These are phyloP conservation scores for Ogataea philodendri DNA, from an alignment of 805 yeast genomes.

Conservation along the genomic window DNA sequence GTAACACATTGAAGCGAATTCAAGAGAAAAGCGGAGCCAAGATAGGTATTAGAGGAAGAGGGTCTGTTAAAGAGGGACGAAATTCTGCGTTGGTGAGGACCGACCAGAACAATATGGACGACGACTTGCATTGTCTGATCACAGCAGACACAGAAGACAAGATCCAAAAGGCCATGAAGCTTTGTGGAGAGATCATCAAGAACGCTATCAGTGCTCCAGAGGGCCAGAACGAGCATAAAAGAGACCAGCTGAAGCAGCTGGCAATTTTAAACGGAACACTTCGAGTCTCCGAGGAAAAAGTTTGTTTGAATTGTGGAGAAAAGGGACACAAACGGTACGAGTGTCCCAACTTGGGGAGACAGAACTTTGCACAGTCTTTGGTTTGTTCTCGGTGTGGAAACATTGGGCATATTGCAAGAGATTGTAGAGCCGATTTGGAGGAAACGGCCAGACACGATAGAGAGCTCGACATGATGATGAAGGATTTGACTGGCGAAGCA, in stretches of 20 bases:
- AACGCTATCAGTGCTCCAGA: conserved; percentile 87
- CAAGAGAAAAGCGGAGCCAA: conserved; percentile 86
- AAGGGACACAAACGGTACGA: conserved; percentile 62
- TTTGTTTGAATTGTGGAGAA: conserved; percentile 65
- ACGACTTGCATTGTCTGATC: conserved; percentile 84
- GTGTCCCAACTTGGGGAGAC: conserved; percentile 52
- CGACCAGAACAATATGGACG: conserved; percentile 59
- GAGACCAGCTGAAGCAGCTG: conserved; percentile 86
- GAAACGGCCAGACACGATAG: conserved; percentile 37
- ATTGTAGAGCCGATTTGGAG: conserved; percentile 56
- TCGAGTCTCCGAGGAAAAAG: conserved; percentile 62
- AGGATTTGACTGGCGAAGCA: conserved; percentile 40
- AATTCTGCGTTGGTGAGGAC: conserved; percentile 46
- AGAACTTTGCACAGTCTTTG: conserved; percentile 50
- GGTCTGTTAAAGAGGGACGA: conserved; percentile 92
- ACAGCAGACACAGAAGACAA: conserved; percentile 80
- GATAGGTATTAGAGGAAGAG: conserved; percentile 90
- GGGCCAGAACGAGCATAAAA: conserved; percentile 87
- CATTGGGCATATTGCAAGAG: conserved; percentile 84
- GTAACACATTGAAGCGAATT: conserved; percentile 76
- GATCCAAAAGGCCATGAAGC: conserved; percentile 68
- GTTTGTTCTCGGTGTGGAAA: conserved; percentile 79
- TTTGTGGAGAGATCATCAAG: conserved; percentile 72
- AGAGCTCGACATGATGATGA: conserved; percentile 52
- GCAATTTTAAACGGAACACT: conserved; percentile 94